phyloP scores from a whole-genome alignment of 345 rosid species.

The Bruguiera sexangula region DNA sequence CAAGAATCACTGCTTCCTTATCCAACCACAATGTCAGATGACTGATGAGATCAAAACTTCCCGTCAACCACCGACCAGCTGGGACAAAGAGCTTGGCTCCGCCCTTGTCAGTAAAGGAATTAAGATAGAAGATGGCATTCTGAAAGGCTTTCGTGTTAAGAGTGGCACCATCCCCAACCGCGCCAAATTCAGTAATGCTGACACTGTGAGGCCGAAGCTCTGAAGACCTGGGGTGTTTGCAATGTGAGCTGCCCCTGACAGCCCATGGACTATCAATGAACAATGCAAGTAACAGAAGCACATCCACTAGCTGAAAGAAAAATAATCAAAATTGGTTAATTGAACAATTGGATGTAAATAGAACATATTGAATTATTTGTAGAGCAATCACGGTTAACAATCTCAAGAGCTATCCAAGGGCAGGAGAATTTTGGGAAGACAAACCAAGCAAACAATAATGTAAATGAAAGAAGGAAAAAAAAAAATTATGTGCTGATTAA shows the following conservation, averaged over 20 bases:
- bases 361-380: too few relatives aligned
- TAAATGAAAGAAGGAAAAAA: slow-evolving; percentile 7
- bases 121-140: slow-evolving; percentile 95
- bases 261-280: slow-evolving; percentile 44
- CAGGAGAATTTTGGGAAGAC: neutral
- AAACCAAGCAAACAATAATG: slow-evolving; percentile 11
- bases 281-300: slow-evolving; percentile 61
- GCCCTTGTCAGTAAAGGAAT: slow-evolving; percentile 92
- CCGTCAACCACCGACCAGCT: slow-evolving; percentile 92
- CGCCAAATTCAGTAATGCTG: slow-evolving; percentile 95
- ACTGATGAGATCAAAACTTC: slow-evolving; percentile 94
- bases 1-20: slow-evolving; percentile 85
- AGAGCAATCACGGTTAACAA: neutral
- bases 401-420: slow-evolving; percentile 7
- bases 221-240: slow-evolving; percentile 43
- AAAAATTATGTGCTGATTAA: slow-evolving; percentile 3
- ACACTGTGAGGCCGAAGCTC: slow-evolving; percentile 86
- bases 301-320: slow-evolving; percentile 64
- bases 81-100: slow-evolving; percentile 99
- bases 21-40: slow-evolving; percentile 91
- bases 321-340: slow-evolving; percentile 19
- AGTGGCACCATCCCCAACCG: slow-evolving; percentile 92
- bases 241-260: slow-evolving; percentile 47
- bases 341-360: slow-evolving; percentile 3
- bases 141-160: slow-evolving; percentile 97